Conservation (phyloP, 1,284 basidiomycete genomes). For the Microbotryum violaceum region DNA sequence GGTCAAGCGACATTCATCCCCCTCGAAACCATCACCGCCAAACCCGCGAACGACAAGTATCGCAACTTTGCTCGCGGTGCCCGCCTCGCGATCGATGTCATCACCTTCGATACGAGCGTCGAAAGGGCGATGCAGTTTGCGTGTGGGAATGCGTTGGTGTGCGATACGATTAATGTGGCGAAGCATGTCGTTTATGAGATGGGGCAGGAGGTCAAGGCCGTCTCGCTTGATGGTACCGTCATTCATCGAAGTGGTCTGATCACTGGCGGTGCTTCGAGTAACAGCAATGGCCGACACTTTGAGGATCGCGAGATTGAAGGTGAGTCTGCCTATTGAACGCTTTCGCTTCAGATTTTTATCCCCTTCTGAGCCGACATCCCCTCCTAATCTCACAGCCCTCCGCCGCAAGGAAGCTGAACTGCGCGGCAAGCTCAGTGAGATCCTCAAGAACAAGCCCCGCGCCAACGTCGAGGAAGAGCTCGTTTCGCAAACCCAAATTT, state of each 20-base stretch:
- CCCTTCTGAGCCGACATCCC: background rate
- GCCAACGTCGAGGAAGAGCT: slow-evolving; percentile 74
- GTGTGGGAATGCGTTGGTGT: slow-evolving; percentile 89
- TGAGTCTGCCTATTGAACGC: background rate
- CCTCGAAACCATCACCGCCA: slow-evolving; percentile 89
- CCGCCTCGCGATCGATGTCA: slow-evolving; percentile 86
- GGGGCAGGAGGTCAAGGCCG: slow-evolving; percentile 92
- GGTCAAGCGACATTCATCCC: slow-evolving; percentile 97
- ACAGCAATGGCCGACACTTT: slow-evolving; percentile 67
- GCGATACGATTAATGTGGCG: slow-evolving; percentile 89
- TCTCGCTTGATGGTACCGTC: slow-evolving; percentile 91
- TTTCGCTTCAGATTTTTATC: background rate
- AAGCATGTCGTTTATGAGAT: slow-evolving; percentile 86
- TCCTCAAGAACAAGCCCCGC: slow-evolving; percentile 70
- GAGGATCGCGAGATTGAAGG: slow-evolving; percentile 81
- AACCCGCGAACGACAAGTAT: slow-evolving; percentile 88
- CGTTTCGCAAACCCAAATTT: slow-evolving; percentile 63
- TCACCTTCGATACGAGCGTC: slow-evolving; percentile 74
- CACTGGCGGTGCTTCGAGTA: slow-evolving; percentile 81
- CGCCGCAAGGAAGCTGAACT: slow-evolving; percentile 52
- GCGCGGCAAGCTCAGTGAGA: slow-evolving; percentile 68
- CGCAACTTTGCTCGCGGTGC: slow-evolving; percentile 85
- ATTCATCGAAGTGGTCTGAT: slow-evolving; percentile 97
- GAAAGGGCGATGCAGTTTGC: slow-evolving; percentile 94
- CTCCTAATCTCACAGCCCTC: slow-evolving; percentile 4